Conservation (phyloP, 495 filamentous ascomycete species). For the Xylaria longipes region DNA sequence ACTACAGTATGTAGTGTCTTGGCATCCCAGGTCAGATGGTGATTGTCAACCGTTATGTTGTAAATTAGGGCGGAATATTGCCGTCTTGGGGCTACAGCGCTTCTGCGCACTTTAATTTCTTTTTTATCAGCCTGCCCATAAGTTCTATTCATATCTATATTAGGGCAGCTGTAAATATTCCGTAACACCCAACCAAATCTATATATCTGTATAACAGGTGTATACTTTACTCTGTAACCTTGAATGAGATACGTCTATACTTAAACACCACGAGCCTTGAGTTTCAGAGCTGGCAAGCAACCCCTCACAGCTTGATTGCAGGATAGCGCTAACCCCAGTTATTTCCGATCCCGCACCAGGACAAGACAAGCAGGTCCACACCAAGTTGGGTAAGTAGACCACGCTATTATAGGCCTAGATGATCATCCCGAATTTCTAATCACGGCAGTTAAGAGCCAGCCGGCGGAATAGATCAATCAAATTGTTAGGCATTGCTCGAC, state of each 20-base stretch:
- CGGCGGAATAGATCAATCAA: neutral
- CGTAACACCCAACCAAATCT: neutral
- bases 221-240: neutral
- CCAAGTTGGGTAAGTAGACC: neutral
- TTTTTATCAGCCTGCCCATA: neutral
- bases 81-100: neutral
- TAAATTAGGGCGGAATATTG: conserved; percentile 10
- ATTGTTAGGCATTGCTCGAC: neutral
- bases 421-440: neutral
- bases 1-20: neutral
- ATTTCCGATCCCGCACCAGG: conserved; percentile 10
- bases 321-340: conserved; percentile 16
- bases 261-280: neutral
- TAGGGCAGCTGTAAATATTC: neutral
- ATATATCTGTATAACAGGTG: neutral
- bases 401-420: conserved; percentile 1
- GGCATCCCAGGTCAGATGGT: neutral
- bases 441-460: neutral
- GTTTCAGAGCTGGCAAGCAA: neutral
- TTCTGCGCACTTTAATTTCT: too few species aligned
- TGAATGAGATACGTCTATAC: neutral
- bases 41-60: neutral
- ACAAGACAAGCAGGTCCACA: conserved; percentile 25
- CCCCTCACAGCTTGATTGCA: conserved; percentile 22
- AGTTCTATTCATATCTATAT: neutral